Evolutionary conservation across 108 stramenopile species (phyloP).

Genomic region (Pelagomonas calceolata): DNA sequence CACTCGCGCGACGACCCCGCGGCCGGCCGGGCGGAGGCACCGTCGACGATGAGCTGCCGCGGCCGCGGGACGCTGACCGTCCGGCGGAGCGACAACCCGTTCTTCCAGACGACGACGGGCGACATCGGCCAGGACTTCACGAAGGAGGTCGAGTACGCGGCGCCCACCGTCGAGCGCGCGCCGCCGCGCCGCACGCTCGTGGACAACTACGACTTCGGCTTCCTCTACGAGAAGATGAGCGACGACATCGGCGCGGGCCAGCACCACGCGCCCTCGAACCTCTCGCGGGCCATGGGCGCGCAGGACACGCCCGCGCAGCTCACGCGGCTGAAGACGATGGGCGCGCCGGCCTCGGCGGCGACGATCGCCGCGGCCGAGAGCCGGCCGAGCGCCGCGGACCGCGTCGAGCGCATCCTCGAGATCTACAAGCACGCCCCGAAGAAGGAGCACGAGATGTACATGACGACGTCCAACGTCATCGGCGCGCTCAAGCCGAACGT

Average conservation of each 20-base stretch:
- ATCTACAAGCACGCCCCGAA: slow-evolving; percentile 49
- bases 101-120: slow-evolving; percentile 22
- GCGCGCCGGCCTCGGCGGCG: slow-evolving; percentile 11
- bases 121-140: slow-evolving; percentile 6
- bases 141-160: neutral
- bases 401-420: slow-evolving; percentile 26
- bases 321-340: slow-evolving; percentile 15
- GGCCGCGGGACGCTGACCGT: slow-evolving; percentile 3
- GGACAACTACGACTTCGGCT: slow-evolving; percentile 17
- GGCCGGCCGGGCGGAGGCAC: no score
- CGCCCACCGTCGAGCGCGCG: slow-evolving; percentile 10
- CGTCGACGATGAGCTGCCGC: neutral
- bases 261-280: slow-evolving; percentile 16
- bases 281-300: slow-evolving; percentile 7
- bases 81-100: slow-evolving; percentile 19
- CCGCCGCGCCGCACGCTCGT: neutral
- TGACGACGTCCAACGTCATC: slow-evolving; percentile 47
- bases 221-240: slow-evolving; percentile 17
- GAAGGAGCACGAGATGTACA: slow-evolving; percentile 46
- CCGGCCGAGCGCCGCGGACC: no score
- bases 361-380: no score
- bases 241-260: slow-evolving; percentile 3
- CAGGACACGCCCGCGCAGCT: slow-evolving; percentile 14
- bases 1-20: no score
- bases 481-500: slow-evolving; percentile 43